Evolutionary conservation across 2,329 filamentous ascomycete species (phyloP).

Genomic region (Penicillium sp.): DNA sequence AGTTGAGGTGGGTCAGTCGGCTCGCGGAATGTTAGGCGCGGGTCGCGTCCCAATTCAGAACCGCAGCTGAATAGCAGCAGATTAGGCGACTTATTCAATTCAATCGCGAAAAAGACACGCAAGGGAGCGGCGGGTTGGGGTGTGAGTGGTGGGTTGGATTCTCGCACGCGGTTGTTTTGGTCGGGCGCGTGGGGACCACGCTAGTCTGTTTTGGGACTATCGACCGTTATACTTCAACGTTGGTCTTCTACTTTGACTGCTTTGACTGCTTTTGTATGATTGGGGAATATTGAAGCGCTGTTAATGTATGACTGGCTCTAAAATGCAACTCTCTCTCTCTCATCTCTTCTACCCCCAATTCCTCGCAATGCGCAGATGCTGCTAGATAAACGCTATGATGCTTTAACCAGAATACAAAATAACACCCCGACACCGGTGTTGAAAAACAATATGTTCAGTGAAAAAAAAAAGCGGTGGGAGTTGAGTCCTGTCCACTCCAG

Average conservation of each 20-base stretch:
- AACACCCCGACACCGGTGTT: conserved; percentile 16
- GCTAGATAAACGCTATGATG: conserved; percentile 21
- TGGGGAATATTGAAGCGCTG: not conserved
- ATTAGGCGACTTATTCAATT: conserved; percentile 1
- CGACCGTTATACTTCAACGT: conserved; percentile 13
- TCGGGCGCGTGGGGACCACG: conserved; percentile 37
- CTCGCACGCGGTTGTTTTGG: conserved; percentile 42
- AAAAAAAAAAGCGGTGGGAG: conserved; percentile 11
- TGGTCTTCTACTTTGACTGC: not conserved
- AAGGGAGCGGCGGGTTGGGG: conserved; percentile 17
- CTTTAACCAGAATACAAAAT: conserved; percentile 10
- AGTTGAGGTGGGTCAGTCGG: not conserved
- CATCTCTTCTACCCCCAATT: conserved; percentile 3
- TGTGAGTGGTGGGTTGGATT: conserved; percentile 23
- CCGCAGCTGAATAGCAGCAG: not conserved
- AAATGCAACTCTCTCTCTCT: not conserved
- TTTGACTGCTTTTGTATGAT: not conserved
- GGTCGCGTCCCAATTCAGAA: conserved; percentile 3
- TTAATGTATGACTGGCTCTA: not conserved
- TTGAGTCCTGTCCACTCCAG: conserved; percentile 14
- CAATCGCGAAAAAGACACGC: conserved; percentile 10
- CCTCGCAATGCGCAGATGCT: conserved; percentile 17
- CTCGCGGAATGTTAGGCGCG: conserved; percentile 9
- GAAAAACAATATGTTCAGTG: conserved; percentile 21
- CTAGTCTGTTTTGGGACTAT: conserved; percentile 32